Conservation (phyloP, 768 basidiomycete species). For the Pisolithus albus region DNA sequence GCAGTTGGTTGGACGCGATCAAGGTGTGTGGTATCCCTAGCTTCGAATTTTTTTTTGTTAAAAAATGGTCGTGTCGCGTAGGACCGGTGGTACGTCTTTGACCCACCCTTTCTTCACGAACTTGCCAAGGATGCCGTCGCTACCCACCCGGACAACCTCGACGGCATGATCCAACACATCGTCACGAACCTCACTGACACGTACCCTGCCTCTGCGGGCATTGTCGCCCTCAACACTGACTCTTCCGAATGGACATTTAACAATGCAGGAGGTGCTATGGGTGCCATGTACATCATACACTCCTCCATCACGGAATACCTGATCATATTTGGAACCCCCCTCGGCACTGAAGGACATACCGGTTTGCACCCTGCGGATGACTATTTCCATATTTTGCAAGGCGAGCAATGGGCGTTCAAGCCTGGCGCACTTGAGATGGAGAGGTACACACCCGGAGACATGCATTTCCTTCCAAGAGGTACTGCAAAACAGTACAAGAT, state of each 20-base stretch:
- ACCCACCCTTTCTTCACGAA: conserved; percentile 62
- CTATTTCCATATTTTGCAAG: conserved; percentile 92
- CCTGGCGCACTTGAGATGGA: conserved; percentile 83
- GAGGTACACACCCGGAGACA: conserved; percentile 74
- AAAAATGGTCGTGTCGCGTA: conserved; percentile 22
- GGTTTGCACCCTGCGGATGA: conserved; percentile 96
- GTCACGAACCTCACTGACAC: conserved; percentile 69
- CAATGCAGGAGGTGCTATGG: conserved; percentile 98
- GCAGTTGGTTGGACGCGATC: conserved; percentile 52
- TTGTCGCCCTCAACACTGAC: conserved; percentile 48
- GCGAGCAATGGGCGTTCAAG: conserved; percentile 90
- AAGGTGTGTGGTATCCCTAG: conserved; percentile 38
- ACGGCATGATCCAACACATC: conserved; percentile 76
- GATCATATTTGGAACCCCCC: conserved; percentile 91
- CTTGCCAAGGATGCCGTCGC: conserved; percentile 72
- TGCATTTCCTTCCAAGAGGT: conserved; percentile 79
- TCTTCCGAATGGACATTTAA: conserved; percentile 88
- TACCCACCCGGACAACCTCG: conserved; percentile 53
- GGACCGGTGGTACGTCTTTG: conserved; percentile 85
- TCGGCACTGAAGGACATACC: conserved; percentile 95
- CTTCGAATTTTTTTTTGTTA: neutral
- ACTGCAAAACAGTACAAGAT: conserved; percentile 96
- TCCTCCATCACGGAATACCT: conserved; percentile 96
- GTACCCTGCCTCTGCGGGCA: conserved; percentile 52
- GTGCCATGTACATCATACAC: conserved; percentile 96